Evolutionary conservation across 345 rosid genomes (phyloP).

Genomic region (Geranium rotundifolium): DNA sequence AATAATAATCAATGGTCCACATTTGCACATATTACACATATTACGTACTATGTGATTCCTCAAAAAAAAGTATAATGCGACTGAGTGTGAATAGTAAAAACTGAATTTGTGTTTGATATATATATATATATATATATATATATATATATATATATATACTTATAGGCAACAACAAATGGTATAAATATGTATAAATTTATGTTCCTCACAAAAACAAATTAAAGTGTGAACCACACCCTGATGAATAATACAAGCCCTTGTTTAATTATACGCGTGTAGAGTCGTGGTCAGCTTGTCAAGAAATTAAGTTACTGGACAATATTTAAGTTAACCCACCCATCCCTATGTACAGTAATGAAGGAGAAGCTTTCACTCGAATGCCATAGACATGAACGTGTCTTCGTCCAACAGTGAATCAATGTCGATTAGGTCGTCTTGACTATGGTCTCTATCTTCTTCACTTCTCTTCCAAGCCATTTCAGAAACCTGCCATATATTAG

Average conservation of each 20-base stretch:
- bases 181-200: too few relatives aligned
- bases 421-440: slow-evolving; percentile 37
- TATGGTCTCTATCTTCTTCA: slow-evolving; percentile 27
- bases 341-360: neutral
- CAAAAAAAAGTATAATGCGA: too few relatives aligned
- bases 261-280: neutral
- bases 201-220: too few relatives aligned
- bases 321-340: neutral
- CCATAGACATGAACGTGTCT: slow-evolving; percentile 54
- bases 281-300: neutral
- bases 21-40: too few relatives aligned
- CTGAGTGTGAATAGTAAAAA: too few relatives aligned
- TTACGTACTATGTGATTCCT: too few relatives aligned
- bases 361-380: slow-evolving; percentile 31
- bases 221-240: too few relatives aligned
- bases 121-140: too few relatives aligned
- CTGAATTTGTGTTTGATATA: too few relatives aligned
- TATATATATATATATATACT: too few relatives aligned
- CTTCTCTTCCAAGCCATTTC: slow-evolving; percentile 26
- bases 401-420: slow-evolving; percentile 62
- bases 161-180: too few relatives aligned
- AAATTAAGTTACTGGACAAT: neutral
- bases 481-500: slow-evolving; percentile 15
- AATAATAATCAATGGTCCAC: too few relatives aligned
- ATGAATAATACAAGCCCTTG: neutral